phyloP scores from a whole-genome alignment of 2,329 filamentous ascomycete genomes.

The Furcasterigmium furcatum region DNA sequence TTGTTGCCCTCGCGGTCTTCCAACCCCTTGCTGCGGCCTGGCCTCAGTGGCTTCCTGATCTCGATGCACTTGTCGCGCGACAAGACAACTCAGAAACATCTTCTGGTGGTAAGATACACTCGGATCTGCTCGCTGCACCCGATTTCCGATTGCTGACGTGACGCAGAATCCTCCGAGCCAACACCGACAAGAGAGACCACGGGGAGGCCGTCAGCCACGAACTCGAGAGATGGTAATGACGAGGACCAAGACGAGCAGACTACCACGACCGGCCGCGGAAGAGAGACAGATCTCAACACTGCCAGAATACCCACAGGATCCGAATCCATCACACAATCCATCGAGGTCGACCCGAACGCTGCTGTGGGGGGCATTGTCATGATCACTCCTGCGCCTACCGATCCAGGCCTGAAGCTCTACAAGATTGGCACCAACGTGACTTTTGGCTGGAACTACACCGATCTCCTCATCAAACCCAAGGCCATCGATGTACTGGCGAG shows the following conservation, averaged over 20 bases:
- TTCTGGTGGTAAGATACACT: conserved; percentile 13
- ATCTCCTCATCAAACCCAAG: conserved; percentile 52
- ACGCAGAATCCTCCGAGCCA: background rate
- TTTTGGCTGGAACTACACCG: conserved; percentile 65
- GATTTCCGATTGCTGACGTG: background rate
- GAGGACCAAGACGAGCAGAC: background rate
- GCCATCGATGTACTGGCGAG: conserved; percentile 58
- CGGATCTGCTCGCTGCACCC: no score
- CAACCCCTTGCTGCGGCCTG: conserved; percentile 48
- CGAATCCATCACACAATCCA: conserved; percentile 24
- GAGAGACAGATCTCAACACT: conserved; percentile 38
- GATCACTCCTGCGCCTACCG: conserved; percentile 44
- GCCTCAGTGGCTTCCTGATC: conserved; percentile 52
- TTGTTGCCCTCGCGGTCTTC: conserved; percentile 13
- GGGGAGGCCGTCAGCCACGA: conserved; percentile 4
- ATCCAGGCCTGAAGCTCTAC: conserved; percentile 47
- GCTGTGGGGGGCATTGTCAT: conserved; percentile 51
- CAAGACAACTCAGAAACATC: conserved; percentile 29
- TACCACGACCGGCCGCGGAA: conserved; percentile 17
- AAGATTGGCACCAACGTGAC: conserved; percentile 59
- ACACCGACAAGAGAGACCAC: conserved; percentile 3
- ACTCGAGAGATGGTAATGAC: background rate
- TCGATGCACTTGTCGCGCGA: conserved; percentile 50
- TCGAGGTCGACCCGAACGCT: conserved; percentile 39
- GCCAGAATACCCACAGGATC: conserved; percentile 22